Evolutionary conservation across 768 basidiomycete genomes (phyloP).

Genomic region (Tricholoma saponaceum): DNA sequence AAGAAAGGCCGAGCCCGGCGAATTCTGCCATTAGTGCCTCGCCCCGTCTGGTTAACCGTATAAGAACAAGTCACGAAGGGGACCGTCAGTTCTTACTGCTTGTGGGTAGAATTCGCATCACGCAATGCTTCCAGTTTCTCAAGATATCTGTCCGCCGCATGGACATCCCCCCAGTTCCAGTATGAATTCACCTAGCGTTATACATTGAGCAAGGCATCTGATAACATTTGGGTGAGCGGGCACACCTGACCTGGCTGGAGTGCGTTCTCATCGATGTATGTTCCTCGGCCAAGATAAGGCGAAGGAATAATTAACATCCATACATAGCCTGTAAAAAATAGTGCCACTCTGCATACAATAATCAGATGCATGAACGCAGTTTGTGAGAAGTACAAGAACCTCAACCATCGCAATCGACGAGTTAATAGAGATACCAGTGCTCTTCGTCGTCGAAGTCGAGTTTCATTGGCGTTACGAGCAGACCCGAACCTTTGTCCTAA

Average conservation of each 20-base stretch:
- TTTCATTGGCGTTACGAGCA: constrained; percentile 25
- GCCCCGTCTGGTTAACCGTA: constrained; percentile 50
- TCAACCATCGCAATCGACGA: constrained; percentile 30
- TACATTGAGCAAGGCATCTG: neutral
- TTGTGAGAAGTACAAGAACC: constrained; percentile 22
- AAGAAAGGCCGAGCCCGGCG: constrained; percentile 64
- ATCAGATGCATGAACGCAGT: neutral
- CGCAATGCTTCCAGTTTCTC: constrained; percentile 60
- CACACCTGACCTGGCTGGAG: constrained; percentile 86
- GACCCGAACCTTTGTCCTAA: constrained; percentile 18
- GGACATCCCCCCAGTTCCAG: constrained; percentile 91
- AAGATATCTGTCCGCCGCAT: constrained; percentile 79
- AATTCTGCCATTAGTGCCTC: constrained; percentile 61
- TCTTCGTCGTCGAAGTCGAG: constrained; percentile 44
- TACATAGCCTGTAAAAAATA: constrained; percentile 66
- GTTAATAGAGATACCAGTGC: constrained; percentile 30
- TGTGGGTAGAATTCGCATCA: constrained; percentile 59
- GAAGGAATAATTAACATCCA: constrained; percentile 84
- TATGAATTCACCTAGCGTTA: constrained; percentile 75
- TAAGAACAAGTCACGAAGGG: constrained; percentile 3
- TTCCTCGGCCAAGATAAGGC: constrained; percentile 55
- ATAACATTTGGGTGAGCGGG: neutral
- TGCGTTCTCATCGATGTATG: constrained; percentile 95
- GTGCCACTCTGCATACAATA: constrained; percentile 37
- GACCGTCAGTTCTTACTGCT: constrained; percentile 51